These are phyloP conservation scores for Fusarium sp. DNA, from an alignment of 2,329 filamentous ascomycete species.

Conservation along the genomic window DNA sequence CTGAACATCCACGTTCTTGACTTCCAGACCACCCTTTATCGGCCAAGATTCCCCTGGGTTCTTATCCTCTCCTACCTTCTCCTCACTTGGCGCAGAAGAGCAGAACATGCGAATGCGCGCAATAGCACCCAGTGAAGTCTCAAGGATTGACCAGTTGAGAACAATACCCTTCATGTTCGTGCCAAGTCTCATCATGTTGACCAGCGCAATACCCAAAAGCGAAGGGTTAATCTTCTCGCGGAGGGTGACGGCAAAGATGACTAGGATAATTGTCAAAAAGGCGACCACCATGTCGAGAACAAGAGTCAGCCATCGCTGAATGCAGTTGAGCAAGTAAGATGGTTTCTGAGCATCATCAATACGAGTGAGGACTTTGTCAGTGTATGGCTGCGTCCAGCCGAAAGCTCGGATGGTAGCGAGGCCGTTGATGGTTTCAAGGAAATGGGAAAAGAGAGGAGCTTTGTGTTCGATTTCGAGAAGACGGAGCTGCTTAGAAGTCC, in stretches of 20 bases:
- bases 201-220: slow-evolving; percentile 52
- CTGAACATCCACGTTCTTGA: slow-evolving; percentile 40
- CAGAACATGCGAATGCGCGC: slow-evolving; percentile 46
- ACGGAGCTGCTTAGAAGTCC: slow-evolving; percentile 65
- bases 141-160: slow-evolving; percentile 45
- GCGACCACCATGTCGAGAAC: slow-evolving; percentile 64
- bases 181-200: slow-evolving; percentile 49
- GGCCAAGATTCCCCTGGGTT: slow-evolving; percentile 41
- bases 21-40: slow-evolving; percentile 34
- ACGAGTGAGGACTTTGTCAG: slow-evolving; percentile 50
- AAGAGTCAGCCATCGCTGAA: slow-evolving; percentile 65
- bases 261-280: slow-evolving; percentile 54
- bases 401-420: slow-evolving; percentile 54
- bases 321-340: slow-evolving; percentile 62
- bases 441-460: slow-evolving; percentile 49
- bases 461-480: slow-evolving; percentile 59
- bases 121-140: slow-evolving; percentile 48
- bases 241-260: slow-evolving; percentile 53
- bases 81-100: slow-evolving; percentile 42
- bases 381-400: slow-evolving; percentile 52
- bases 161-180: slow-evolving; percentile 46
- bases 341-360: slow-evolving; percentile 63
- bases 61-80: slow-evolving; percentile 25
- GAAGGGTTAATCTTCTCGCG: slow-evolving; percentile 47
- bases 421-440: slow-evolving; percentile 49